These are phyloP conservation scores for Aspergillus carlsbadensis DNA, from an alignment of 495 filamentous ascomycete species.

Conservation along the genomic window DNA sequence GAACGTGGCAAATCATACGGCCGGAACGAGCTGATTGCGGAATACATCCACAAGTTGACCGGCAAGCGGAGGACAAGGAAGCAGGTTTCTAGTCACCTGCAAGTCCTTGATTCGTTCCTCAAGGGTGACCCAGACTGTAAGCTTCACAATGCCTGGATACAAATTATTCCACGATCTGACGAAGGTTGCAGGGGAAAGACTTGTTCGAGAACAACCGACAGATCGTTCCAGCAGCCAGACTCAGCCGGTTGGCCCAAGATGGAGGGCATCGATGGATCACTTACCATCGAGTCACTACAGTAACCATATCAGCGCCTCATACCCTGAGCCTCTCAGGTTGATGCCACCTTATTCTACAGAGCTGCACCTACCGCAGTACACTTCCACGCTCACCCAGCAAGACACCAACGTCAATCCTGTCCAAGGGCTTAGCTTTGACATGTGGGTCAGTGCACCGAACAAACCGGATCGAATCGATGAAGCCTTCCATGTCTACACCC, in stretches of 20 bases:
- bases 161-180: slow-evolving; percentile 13
- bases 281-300: slow-evolving; percentile 36
- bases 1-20: slow-evolving; percentile 72
- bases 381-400: slow-evolving; percentile 37
- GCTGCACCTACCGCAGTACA: slow-evolving; percentile 38
- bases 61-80: slow-evolving; percentile 70
- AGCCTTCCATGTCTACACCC: slow-evolving; percentile 50
- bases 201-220: slow-evolving; percentile 41
- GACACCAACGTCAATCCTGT: slow-evolving; percentile 33
- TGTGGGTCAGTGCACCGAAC: slow-evolving; percentile 49
- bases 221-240: slow-evolving; percentile 39
- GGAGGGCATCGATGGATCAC: slow-evolving; percentile 41
- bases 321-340: slow-evolving; percentile 35
- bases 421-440: slow-evolving; percentile 48
- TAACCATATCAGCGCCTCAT: slow-evolving; percentile 26
- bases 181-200: slow-evolving; percentile 36
- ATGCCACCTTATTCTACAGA: slow-evolving; percentile 38
- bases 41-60: slow-evolving; percentile 72
- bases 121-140: slow-evolving; percentile 56
- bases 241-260: slow-evolving; percentile 35
- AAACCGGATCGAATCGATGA: slow-evolving; percentile 42
- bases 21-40: slow-evolving; percentile 86
- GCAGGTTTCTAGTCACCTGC: slow-evolving; percentile 94
- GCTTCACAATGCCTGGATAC: slow-evolving; percentile 1
- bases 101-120: slow-evolving; percentile 87